These are phyloP conservation scores for Hirsutella minnesotensis DNA, from an alignment of 2,329 filamentous ascomycete species.

Conservation along the genomic window DNA sequence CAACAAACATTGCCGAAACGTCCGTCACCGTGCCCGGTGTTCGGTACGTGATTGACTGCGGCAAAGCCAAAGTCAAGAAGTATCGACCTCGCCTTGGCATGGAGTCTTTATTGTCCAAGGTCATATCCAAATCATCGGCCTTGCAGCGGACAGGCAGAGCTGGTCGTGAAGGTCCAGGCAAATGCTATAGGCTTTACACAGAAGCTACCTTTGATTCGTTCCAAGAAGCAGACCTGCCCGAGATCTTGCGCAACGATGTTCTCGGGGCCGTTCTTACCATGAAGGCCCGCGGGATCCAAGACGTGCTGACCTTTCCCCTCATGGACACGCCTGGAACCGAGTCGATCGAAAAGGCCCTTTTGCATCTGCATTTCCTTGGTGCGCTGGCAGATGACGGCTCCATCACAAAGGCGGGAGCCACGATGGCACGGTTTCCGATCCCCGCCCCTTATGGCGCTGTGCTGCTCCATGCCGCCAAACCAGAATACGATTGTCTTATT, in stretches of 20 bases:
- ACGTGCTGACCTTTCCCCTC: conserved; percentile 73
- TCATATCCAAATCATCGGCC: conserved; percentile 86
- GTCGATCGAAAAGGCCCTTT: conserved; percentile 67
- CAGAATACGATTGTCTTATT: conserved; percentile 59
- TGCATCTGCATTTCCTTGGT: conserved; percentile 68
- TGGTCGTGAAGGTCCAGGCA: conserved; percentile 80
- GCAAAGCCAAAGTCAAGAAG: conserved; percentile 89
- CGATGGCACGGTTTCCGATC: conserved; percentile 75
- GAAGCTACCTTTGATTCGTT: conserved; percentile 60
- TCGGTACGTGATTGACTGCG: conserved; percentile 80
- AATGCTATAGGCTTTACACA: conserved; percentile 84
- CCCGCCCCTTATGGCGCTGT: conserved; percentile 72
- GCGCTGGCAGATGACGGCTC: conserved; percentile 60
- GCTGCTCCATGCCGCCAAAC: conserved; percentile 63
- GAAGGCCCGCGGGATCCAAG: conserved; percentile 79
- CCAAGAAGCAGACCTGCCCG: conserved; percentile 65
- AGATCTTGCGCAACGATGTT: conserved; percentile 84
- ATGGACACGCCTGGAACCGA: conserved; percentile 71
- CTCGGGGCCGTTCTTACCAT: conserved; percentile 79
- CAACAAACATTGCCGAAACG: conserved; percentile 97
- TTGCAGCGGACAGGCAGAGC: conserved; percentile 87
- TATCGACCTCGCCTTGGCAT: conserved; percentile 76
- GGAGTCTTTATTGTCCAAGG: conserved; percentile 80
- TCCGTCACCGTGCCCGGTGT: conserved; percentile 94
- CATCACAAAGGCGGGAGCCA: conserved; percentile 62